Evolutionary conservation across 345 rosid species (phyloP).

Genomic region (Eucalyptus pauciflora): DNA sequence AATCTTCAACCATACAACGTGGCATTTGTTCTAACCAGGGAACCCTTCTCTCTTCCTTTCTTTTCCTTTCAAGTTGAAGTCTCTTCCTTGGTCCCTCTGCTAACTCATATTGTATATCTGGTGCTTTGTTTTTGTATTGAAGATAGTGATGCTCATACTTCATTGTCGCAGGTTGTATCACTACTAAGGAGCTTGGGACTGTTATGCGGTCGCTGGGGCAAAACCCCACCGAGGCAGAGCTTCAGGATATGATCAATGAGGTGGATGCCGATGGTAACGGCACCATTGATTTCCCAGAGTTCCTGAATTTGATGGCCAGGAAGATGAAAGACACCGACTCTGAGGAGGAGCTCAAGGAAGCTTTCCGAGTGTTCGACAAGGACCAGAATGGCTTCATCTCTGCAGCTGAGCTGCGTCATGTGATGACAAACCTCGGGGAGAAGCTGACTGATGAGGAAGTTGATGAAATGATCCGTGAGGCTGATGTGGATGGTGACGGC

Average conservation of each 20-base stretch:
- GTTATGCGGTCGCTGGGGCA: conserved; percentile 36
- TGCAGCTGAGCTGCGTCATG: conserved; percentile 40
- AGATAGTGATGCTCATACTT: not conserved
- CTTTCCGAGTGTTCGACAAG: conserved; percentile 36
- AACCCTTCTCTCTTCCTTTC: not conserved
- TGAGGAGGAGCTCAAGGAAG: conserved; percentile 43
- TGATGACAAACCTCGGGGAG: conserved; percentile 41
- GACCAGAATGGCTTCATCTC: conserved; percentile 44
- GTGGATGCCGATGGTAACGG: conserved; percentile 43
- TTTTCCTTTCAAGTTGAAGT: not conserved
- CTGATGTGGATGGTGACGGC: conserved; percentile 38
- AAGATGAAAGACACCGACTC: conserved; percentile 43
- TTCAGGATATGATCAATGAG: conserved; percentile 41
- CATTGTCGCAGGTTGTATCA: conserved; percentile 22
- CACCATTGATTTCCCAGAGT: conserved; percentile 40
- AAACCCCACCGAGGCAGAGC: conserved; percentile 41
- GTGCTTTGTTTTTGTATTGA: not conserved
- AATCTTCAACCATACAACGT: not conserved
- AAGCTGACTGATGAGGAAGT: conserved; percentile 41
- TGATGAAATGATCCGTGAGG: conserved; percentile 42
- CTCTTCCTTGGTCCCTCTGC: not conserved
- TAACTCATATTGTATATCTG: not conserved
- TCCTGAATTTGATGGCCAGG: conserved; percentile 36
- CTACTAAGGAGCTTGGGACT: conserved; percentile 42
- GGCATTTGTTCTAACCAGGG: not conserved